Percentiles rank a stretch among this genome's conserved stretches.
Evolutionary conservation across 1,284 basidiomycete species (phyloP).

Genomic region (Bondarzewia mesenterica): DNA sequence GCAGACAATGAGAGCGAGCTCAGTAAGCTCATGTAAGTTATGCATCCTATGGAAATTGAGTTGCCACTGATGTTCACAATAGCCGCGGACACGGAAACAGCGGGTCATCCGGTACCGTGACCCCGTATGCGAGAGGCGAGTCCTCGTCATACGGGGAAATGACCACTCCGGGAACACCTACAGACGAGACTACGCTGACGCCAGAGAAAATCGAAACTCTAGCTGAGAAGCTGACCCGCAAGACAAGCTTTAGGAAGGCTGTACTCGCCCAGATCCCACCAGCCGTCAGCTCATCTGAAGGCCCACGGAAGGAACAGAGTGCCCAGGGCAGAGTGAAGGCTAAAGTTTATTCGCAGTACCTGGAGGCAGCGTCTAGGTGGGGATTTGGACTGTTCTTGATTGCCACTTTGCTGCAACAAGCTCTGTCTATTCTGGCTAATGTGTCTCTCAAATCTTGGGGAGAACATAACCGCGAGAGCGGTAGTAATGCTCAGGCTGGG

Average conservation of each 20-base stretch:
- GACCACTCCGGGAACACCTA: neutral
- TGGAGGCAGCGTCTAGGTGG: conserved; percentile 68
- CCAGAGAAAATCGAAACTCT: conserved; percentile 7
- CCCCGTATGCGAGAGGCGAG: conserved; percentile 5
- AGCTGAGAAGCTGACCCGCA: conserved; percentile 33
- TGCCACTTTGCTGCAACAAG: conserved; percentile 47
- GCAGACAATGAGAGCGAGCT: conserved; percentile 62
- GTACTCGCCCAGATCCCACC: conserved; percentile 3
- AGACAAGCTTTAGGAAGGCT: conserved; percentile 34
- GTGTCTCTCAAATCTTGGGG: conserved; percentile 76
- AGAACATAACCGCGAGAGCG: conserved; percentile 60
- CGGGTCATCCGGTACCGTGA: conserved; percentile 8
- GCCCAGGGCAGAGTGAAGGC: conserved; percentile 81
- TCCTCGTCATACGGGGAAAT: neutral
- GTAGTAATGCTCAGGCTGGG: conserved; percentile 51
- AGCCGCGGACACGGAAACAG: conserved; percentile 9
- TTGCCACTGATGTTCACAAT: neutral
- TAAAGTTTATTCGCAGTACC: conserved; percentile 72
- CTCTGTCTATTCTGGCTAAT: conserved; percentile 50
- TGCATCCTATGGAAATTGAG: neutral
- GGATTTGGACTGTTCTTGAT: conserved; percentile 68
- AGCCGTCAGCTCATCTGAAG: conserved; percentile 24
- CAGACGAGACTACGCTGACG: conserved; percentile 5
- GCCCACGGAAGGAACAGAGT: conserved; percentile 66
- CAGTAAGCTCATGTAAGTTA: conserved; percentile 71